Base-by-base conservation (phyloP, 2,329 filamentous ascomycete genomes). In the Zalaria obscura region DNA sequence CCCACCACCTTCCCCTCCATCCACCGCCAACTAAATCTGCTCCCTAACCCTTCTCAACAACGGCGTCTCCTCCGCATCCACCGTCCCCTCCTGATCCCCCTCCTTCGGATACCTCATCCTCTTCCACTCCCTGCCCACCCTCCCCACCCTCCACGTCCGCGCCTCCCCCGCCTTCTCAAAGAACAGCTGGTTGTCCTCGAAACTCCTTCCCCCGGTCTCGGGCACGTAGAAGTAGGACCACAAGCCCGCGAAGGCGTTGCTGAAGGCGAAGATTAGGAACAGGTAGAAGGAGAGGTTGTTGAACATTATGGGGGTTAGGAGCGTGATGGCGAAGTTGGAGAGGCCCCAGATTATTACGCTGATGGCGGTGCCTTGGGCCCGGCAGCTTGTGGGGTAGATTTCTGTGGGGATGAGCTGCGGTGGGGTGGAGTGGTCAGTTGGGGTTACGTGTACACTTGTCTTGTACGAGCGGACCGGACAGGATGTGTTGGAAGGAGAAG, bases 21-120 rank as follows among this genome's bases (percentile, higher is more conserved):
- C 73, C 58, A 96, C 89, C 59, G 87, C 81, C 48, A 84, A 77
- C 61, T 96, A 91, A 7, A 32, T 46, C 51, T 70, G 66, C 49
- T 69, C 66, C 45, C 55, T 55, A 10, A 69, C 48, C 40, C 67
- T 59, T 40, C 50, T 52, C 46, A 69, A 47, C 48, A 70, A 48
- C n/a, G 67, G 67, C 49, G 65, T 60, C 36, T 59, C 57, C 51
- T 69, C 67, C 7, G 60, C 64, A 44, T 67, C 61, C 27, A 18
- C 18, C 45, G 29, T 32, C 29, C 29, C 51, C 3, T 55, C 54
- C 4, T 55, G 55, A 2, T 58, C 54, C 46, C 55, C 55, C 26
- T 60, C 54, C 44, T 55, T 59, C 3, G 52, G 51, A 47, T 67
- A 69, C 27, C 61, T 60, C 60, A 70, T 56, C 41, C 57, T 61